phyloP scores from a whole-genome alignment of 2,329 filamentous ascomycete genomes.

The Thermothelomyces thermophilus region DNA sequence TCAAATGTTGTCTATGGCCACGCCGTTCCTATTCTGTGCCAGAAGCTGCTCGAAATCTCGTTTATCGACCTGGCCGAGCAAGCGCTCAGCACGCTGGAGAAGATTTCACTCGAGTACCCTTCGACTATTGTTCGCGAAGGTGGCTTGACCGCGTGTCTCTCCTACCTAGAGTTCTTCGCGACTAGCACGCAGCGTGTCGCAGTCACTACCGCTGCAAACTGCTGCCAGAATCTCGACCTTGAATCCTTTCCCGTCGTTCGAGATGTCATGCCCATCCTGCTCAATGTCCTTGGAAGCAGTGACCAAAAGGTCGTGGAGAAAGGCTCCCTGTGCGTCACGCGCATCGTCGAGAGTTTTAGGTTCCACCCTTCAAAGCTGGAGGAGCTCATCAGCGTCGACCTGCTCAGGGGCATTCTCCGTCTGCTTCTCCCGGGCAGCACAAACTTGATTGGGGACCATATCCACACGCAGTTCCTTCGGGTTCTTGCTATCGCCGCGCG shows the following conservation, averaged over 20 bases:
- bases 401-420: constrained; percentile 77
- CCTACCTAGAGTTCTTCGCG: constrained; percentile 94
- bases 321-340: constrained; percentile 87
- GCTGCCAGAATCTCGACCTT: constrained; percentile 91
- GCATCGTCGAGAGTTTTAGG: constrained; percentile 96
- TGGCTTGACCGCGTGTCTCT: constrained; percentile 89
- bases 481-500: constrained; percentile 86
- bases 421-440: constrained; percentile 89
- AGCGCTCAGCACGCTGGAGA: constrained; percentile 90
- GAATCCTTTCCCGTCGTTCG: constrained; percentile 87
- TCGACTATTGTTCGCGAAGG: constrained; percentile 93
- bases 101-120: constrained; percentile 95
- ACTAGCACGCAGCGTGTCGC: constrained; percentile 95
- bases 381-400: constrained; percentile 80
- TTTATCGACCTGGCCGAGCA: constrained; percentile 98
- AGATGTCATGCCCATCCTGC: constrained; percentile 93
- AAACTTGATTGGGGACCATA: constrained; percentile 86
- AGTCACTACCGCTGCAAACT: constrained; percentile 95
- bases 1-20: constrained; percentile 97
- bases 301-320: constrained; percentile 97
- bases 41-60: constrained; percentile 90
- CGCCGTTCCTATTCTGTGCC: constrained; percentile 87
- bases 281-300: constrained; percentile 83
- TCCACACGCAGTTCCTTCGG: constrained; percentile 92
- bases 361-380: constrained; percentile 82